A percentile compares a stretch with the other conserved stretches of the same genome.
These are phyloP conservation scores for Trichosporon inkin DNA, from an alignment of 1,284 basidiomycete genomes.

Conservation along the genomic window DNA sequence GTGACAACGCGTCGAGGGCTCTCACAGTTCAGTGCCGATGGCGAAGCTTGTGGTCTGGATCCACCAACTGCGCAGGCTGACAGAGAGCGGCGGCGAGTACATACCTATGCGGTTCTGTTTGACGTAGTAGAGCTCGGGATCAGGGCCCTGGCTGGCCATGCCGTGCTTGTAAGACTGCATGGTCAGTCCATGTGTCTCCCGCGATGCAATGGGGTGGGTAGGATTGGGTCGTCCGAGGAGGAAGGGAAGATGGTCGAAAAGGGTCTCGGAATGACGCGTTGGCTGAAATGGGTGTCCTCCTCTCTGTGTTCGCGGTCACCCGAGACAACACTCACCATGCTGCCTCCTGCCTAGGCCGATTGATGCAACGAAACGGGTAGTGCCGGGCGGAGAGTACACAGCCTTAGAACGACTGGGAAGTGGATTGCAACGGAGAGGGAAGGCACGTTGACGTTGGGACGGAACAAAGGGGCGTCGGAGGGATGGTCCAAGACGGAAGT, in stretches of 20 bases:
- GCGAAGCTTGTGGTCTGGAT: no score
- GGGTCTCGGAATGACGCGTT: not conserved
- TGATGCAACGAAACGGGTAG: not conserved
- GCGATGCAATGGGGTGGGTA: not conserved
- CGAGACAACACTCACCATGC: not conserved
- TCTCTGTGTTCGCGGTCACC: not conserved
- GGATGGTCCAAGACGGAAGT: not conserved
- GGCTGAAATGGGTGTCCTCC: not conserved
- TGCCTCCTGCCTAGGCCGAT: constrained; percentile 2
- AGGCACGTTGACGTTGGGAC: not conserved
- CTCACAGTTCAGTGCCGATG: not conserved
- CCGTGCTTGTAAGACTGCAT: constrained; percentile 16
- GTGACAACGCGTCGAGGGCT: no score
- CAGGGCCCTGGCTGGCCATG: constrained; percentile 45
- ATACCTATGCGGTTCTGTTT: constrained; percentile 92
- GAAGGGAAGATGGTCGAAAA: not conserved
- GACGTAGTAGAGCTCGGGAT: constrained; percentile 92
- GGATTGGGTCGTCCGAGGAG: not conserved
- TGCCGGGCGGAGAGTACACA: not conserved
- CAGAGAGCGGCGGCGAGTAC: constrained; percentile 33
- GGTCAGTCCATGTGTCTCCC: not conserved
- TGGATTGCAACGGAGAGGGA: not conserved
- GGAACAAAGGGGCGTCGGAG: constrained; percentile 3
- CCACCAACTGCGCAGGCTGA: not conserved
- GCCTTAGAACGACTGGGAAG: not conserved